These are phyloP conservation scores for Cucumis cinereus DNA, from an alignment of 306 rosid genomes.

Conservation along the genomic window DNA sequence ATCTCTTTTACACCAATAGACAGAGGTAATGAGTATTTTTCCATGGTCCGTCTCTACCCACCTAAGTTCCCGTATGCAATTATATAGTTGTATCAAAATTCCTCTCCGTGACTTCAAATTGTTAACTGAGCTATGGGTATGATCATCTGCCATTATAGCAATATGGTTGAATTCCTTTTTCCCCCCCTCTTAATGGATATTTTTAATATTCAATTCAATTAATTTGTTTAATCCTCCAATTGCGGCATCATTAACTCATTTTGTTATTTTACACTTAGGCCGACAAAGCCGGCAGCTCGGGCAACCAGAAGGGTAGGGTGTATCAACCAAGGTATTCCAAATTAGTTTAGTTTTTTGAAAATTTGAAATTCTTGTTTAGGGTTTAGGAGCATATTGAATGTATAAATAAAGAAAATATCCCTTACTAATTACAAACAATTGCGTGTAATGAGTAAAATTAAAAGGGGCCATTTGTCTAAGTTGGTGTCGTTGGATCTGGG, in stretches of 20 bases:
- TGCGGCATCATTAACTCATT: not conserved
- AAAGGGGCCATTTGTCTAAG: not conserved
- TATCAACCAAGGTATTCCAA: conserved; percentile 18
- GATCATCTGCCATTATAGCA: not conserved
- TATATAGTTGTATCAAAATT: not conserved
- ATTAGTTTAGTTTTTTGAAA: not conserved
- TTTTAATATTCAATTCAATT: not conserved
- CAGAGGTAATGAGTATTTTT: not conserved
- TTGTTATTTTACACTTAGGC: conserved; percentile 15
- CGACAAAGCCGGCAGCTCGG: conserved; percentile 17
- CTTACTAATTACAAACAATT: not conserved
- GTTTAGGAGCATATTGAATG: not conserved
- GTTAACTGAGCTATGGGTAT: not conserved
- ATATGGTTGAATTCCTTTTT: not conserved
- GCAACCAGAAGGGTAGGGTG: conserved; percentile 16
- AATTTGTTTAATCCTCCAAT: not conserved
- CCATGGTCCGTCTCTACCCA: not conserved
- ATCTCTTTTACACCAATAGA: not conserved
- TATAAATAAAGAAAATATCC: not conserved
- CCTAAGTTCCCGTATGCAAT: not conserved
- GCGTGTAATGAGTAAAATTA: not conserved
- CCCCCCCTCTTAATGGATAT: not conserved
- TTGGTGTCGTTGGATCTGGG: not conserved
- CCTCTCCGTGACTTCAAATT: not conserved
- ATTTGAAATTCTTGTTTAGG: not conserved